Evolutionary conservation across 2,329 filamentous ascomycete genomes (phyloP).

Genomic region (Beauveria bassiana): DNA sequence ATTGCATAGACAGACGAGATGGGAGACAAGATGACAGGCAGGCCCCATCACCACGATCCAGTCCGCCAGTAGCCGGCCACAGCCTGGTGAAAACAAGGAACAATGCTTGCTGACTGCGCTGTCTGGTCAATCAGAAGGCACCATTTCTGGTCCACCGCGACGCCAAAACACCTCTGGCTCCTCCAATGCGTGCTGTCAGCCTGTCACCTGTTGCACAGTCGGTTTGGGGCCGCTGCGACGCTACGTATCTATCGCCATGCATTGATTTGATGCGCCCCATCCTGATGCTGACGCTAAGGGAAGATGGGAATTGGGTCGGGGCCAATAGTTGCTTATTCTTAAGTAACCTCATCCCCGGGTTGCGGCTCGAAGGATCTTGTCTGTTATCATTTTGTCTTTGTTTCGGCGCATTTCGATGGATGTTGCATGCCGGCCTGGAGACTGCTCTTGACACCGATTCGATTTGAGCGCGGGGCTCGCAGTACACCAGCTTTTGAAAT

Average conservation of each 20-base stretch:
- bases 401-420: background rate
- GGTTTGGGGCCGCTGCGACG: conserved; percentile 4
- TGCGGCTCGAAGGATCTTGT: background rate
- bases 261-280: conserved; percentile 3
- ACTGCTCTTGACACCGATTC: background rate
- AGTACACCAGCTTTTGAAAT: background rate
- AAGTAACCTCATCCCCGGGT: background rate
- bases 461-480: background rate
- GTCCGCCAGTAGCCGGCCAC: background rate
- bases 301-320: background rate
- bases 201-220: background rate
- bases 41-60: background rate
- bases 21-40: background rate
- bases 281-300: conserved; percentile 3
- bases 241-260: background rate
- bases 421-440: background rate
- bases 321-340: background rate
- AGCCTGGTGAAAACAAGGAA: no score
- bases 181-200: background rate
- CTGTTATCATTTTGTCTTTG: background rate
- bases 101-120: no score
- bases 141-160: background rate
- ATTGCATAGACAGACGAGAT: background rate
- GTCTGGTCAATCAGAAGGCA: no score
- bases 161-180: background rate